Percentiles rank a stretch among this genome's conserved stretches.
These are phyloP conservation scores for Acer negundo DNA, from an alignment of 345 rosid species.

Conservation along the genomic window DNA sequence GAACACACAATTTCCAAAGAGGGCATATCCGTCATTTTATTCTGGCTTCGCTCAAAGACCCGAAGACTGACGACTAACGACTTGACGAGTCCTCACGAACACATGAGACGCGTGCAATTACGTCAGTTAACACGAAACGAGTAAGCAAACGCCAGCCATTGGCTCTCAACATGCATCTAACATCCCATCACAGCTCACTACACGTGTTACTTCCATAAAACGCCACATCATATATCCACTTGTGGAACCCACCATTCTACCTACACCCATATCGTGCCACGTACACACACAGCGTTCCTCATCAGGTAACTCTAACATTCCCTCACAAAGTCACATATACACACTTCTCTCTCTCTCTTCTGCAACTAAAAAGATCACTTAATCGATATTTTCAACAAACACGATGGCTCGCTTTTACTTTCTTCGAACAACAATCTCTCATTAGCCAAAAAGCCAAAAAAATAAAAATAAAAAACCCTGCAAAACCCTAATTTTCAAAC, in stretches of 20 bases:
- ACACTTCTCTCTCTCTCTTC: background rate
- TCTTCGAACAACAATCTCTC: background rate
- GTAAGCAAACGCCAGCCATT: constrained; percentile 7
- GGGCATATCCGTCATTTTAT: constrained; percentile 8
- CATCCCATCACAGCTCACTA: background rate
- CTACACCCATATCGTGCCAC: background rate
- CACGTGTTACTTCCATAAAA: background rate
- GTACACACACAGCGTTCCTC: background rate
- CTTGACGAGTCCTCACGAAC: background rate
- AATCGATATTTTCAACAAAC: background rate
- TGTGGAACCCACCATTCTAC: background rate
- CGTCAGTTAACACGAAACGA: constrained; percentile 4
- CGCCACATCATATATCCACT: background rate
- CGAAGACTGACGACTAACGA: background rate
- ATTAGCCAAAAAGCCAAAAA: background rate
- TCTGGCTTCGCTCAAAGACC: too few species aligned
- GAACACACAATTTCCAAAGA: background rate
- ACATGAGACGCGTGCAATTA: background rate
- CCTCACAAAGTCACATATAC: background rate
- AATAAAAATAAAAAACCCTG: background rate
- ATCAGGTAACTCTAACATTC: background rate
- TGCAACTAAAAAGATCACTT: background rate
- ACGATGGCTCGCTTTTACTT: background rate
- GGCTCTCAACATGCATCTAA: background rate
- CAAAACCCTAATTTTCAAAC: constrained; percentile 12